These are phyloP conservation scores for Limtongozyma cylindracea DNA, from an alignment of 805 yeast genomes.

Conservation along the genomic window DNA sequence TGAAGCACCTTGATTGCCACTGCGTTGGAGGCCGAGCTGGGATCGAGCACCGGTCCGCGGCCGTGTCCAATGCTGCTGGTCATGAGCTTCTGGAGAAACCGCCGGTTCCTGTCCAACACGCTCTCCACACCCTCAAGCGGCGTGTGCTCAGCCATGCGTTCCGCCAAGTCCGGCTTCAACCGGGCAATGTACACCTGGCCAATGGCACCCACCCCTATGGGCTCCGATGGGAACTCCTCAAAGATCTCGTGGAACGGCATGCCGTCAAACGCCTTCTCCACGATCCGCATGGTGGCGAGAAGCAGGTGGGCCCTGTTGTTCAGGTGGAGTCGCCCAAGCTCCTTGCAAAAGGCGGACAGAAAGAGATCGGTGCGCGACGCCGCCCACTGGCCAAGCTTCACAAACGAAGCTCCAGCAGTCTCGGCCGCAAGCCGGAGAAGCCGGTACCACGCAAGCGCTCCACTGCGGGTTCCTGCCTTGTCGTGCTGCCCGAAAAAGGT, in stretches of 20 bases:
- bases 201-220: constrained; percentile 95
- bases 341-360: constrained; percentile 53
- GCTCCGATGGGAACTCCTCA: constrained; percentile 47
- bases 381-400: constrained; percentile 96
- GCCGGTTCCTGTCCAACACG: constrained; percentile 1
- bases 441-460: constrained; percentile 48
- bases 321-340: constrained; percentile 57
- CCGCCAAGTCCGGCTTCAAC: constrained; percentile 19
- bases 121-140: constrained; percentile 3
- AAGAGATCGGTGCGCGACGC: constrained; percentile 91
- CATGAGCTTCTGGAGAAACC: constrained; percentile 9
- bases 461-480: constrained; percentile 18
- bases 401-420: constrained; percentile 77
- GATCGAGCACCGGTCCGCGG: no score
- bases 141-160: constrained; percentile 8
- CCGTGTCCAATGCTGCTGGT: constrained; percentile 4
- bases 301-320: constrained; percentile 56
- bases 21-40: constrained; percentile 16
- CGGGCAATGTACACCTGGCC: constrained; percentile 83
- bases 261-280: constrained; percentile 30
- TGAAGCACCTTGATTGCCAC: constrained; percentile 89
- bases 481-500: constrained; percentile 23
- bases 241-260: constrained; percentile 48
- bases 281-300: constrained; percentile 25
- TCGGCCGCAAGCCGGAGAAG: constrained; percentile 45